Percentiles rank a stretch among this genome's conserved stretches.
Evolutionary conservation across 139 green algal genomes (phyloP).

Genomic region (Mesotaenium endlicherianum): DNA sequence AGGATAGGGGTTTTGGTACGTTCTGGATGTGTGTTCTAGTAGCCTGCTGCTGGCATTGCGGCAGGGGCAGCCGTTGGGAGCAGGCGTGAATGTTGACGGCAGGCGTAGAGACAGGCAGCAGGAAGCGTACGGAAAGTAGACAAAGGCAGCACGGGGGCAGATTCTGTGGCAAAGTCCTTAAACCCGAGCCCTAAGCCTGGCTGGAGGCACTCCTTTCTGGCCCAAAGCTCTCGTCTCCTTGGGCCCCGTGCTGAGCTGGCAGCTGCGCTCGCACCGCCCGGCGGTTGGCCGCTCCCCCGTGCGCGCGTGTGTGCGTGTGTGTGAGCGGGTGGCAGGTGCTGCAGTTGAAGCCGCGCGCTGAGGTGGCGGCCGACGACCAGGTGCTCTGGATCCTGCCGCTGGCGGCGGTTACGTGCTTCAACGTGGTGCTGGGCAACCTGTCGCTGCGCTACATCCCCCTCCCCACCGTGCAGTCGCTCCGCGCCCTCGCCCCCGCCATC

Average conservation of each 20-base stretch:
- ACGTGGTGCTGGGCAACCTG: constrained; percentile 86
- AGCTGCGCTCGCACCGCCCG: no score
- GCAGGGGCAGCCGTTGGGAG: neutral
- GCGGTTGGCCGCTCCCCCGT: no score
- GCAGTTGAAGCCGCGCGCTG: constrained; percentile 16
- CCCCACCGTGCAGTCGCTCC: constrained; percentile 88
- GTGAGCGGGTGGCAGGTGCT: neutral
- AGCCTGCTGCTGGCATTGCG: no score
- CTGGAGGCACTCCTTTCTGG: no score
- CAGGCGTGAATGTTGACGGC: neutral
- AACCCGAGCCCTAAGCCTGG: neutral
- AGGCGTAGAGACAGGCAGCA: no score
- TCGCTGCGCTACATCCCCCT: constrained; percentile 81
- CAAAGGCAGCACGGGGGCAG: no score
- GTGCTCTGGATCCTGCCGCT: constrained; percentile 63
- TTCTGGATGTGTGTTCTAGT: no score
- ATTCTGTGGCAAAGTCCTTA: no score
- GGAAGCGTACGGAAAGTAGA: no score
- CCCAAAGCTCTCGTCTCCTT: no score
- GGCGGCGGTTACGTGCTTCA: constrained; percentile 75
- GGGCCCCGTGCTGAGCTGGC: no score
- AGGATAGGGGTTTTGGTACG: no score
- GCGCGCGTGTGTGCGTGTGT: neutral
- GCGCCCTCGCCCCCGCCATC: constrained; percentile 75
- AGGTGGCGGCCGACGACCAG: constrained; percentile 17